Evolutionary conservation across 768 basidiomycete genomes (phyloP), one percentile per base, ranked within the genome.

Genomic region (Suillus ampliporus): DNA sequence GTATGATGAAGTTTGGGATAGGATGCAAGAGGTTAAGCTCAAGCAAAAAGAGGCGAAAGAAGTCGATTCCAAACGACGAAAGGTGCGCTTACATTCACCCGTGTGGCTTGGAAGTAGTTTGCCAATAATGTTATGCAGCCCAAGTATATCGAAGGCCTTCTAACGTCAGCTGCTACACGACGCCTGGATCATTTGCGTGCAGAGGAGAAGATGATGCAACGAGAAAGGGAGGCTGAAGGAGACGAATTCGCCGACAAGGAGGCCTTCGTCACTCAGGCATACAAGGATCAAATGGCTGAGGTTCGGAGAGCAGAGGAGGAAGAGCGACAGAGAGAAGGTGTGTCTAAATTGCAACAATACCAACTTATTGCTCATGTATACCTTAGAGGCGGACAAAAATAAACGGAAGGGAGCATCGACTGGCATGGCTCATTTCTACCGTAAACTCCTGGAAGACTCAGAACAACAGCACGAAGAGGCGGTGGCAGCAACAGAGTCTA

Each of bases 161-260:
- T 99, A 2, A 77, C 79, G 17, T 86, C 93, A 9, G 95, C 97
- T 34, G 87, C 89, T n/a, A 94, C 94, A 31, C 85, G 97, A 28
- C 87, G 89, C 69, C 75, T 97, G 53, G 97, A 99, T 74, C 85
- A 93, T 69, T 77, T 99, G 13, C 84, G 95, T 59, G 97, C 97
- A 0, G 97, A 99, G 76, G 97, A 99, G 77, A 98, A 99, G 82
- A 91, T 97, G 91, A 90, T 98, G 73, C 92, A 96, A 73, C 84
- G 86, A 48, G 97, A 99, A 75, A 86, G 97, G 23, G 94, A 96
- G 77, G 79, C 84, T 21, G 97, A 99, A 77, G 97, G 97, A 0
- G 95, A 95, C 64, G 86, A 95, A 74, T 99, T 94, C 73, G 84
- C 84, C 61, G 97, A 94, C 79, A 99, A 96, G 80, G 97, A 98